Percentiles rank a stretch among this genome's conserved stretches.
phyloP scores from a whole-genome alignment of 495 filamentous ascomycete species.

The Neurospora africana region DNA sequence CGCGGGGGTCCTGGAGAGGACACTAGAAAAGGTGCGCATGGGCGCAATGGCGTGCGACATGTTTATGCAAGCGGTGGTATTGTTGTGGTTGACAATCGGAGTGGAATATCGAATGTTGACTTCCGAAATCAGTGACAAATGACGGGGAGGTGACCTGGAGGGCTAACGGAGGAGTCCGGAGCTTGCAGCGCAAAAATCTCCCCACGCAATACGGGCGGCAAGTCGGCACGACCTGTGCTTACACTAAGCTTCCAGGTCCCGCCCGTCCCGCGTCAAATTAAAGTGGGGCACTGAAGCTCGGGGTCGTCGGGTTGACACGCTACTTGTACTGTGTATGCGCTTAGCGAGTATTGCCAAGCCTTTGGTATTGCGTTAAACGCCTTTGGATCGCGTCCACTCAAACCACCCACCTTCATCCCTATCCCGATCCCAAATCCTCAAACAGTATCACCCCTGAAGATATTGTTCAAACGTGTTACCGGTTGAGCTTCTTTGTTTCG shows the following conservation, averaged over 20 bases:
- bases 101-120: background rate
- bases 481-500: background rate
- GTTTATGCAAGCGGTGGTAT: background rate
- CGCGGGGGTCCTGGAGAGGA: slow-evolving; percentile 9
- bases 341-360: background rate
- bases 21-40: slow-evolving; percentile 14
- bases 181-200: background rate
- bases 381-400: background rate
- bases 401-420: background rate
- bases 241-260: background rate
- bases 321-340: no score
- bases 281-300: background rate
- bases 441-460: background rate
- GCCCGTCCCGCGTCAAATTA: background rate
- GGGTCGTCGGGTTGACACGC: background rate
- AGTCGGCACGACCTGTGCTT: background rate
- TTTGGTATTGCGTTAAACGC: background rate
- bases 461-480: background rate
- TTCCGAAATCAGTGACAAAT: background rate
- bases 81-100: background rate
- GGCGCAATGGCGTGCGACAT: slow-evolving; percentile 20
- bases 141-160: background rate
- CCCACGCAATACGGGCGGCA: background rate
- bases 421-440: background rate
- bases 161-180: background rate